These are phyloP conservation scores for Cryptococcus deneoformans DNA, from an alignment of 1,284 basidiomycete species.

Conservation along the genomic window DNA sequence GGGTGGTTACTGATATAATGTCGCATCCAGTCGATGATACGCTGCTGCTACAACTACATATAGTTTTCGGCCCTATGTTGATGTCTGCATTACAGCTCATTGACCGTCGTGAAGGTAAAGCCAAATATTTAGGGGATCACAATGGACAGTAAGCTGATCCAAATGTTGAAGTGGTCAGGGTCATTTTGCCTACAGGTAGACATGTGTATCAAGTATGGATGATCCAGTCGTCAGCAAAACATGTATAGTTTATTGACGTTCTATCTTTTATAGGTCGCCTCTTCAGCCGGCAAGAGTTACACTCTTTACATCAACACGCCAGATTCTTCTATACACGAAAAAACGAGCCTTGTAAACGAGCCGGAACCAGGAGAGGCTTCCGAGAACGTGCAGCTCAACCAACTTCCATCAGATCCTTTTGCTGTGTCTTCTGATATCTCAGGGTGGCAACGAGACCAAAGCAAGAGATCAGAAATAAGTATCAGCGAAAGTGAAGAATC, in stretches of 20 bases:
- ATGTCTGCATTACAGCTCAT: conserved; percentile 41
- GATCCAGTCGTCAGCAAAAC: not conserved
- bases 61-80: conserved; percentile 42
- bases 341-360: too few relatives aligned
- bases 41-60: conserved; percentile 33
- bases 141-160: not conserved
- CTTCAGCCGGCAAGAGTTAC: conserved; percentile 37
- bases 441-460: too few relatives aligned
- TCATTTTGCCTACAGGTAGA: conserved; percentile 26
- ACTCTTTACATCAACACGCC: conserved; percentile 28
- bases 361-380: too few relatives aligned
- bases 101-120: conserved; percentile 40
- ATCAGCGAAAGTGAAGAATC: too few relatives aligned
- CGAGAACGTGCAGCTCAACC: too few relatives aligned
- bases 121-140: not conserved
- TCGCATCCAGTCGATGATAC: conserved; percentile 18
- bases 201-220: conserved; percentile 29
- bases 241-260: not conserved
- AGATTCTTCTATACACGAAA: too few relatives aligned
- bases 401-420: too few relatives aligned
- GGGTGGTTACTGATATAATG: not conserved
- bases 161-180: conserved; percentile 22
- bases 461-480: too few relatives aligned
- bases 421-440: too few relatives aligned
- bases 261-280: conserved; percentile 24